Percentiles rank a stretch among this genome's conserved stretches.
Conservation (phyloP, 208 protist genomes). For the Leptomonas pyrrhocoris region DNA sequence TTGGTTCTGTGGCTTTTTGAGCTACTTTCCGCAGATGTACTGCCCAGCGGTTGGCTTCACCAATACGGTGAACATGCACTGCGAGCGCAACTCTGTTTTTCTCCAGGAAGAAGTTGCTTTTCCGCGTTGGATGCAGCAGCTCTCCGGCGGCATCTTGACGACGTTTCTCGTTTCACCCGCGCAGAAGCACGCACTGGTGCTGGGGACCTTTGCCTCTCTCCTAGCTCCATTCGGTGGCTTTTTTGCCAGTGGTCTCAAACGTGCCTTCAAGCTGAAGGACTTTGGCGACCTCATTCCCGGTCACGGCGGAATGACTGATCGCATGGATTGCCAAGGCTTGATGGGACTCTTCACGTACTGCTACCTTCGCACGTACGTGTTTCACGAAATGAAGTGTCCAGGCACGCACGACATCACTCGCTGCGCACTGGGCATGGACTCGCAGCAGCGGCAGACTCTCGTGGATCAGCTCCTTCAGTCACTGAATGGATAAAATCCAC, state of each 20-base stretch:
- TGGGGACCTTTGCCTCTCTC: conserved; percentile 96
- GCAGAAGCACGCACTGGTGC: conserved; percentile 93
- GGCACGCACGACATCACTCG: conserved; percentile 45
- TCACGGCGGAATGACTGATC: conserved; percentile 98
- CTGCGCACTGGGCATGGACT: conserved; percentile 54
- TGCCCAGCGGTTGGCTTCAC: conserved; percentile 85
- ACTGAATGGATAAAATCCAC: conserved; percentile 19
- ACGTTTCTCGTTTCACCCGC: conserved; percentile 70
- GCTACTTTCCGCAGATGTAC: conserved; percentile 86
- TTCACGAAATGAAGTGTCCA: conserved; percentile 53
- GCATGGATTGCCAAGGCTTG: conserved; percentile 98
- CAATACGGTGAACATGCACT: conserved; percentile 44
- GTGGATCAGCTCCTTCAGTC: conserved; percentile 51
- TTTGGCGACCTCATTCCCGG: conserved; percentile 98
- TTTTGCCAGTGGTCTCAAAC: conserved; percentile 98
- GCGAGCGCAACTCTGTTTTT: conserved; percentile 79
- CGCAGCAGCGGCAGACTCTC: conserved; percentile 39
- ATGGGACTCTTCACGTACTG: conserved; percentile 95
- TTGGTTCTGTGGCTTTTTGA: conserved; percentile 91
- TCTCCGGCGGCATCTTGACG: conserved; percentile 48
- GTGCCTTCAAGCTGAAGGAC: conserved; percentile 98
- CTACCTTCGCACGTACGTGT: conserved; percentile 85
- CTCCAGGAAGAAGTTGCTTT: conserved; percentile 61
- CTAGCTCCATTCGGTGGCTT: conserved; percentile 98
- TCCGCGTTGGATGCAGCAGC: conserved; percentile 55